Base-by-base conservation (phyloP, 768 basidiomycete species). In the Gelatoporia subvermispora region DNA sequence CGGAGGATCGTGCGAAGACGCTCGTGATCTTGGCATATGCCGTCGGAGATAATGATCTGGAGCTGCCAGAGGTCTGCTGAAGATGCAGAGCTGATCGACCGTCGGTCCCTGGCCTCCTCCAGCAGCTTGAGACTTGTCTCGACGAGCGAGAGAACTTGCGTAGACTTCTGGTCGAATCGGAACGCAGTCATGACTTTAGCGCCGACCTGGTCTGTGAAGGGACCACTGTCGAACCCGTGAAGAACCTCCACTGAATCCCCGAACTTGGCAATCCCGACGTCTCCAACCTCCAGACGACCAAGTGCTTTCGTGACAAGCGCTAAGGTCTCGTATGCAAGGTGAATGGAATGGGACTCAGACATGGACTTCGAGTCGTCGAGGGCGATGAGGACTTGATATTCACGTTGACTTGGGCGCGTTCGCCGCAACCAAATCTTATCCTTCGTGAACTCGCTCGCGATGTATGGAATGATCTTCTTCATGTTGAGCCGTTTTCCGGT, bases 341-440 rank as follows among this genome's bases (percentile, higher is more conserved):
- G 92, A 22, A 96, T 80, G 1, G 90, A 91, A 56, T 88, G 87
- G 3, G 85, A 87, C 66, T 94, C 91, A 10, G 90, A 84, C 96
- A 99, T 98, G 31, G 93, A 96, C 28, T 88, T 84, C 3, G 93
- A 97, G 71, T 98, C 96, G 62, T 98, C 96, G 42, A 99, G 78
- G 9, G 93, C 88, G 48, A 99, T 77, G 35, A 98, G 78, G 2
- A 99, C 82, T 61, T 99, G 95, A 66, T 98, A 98, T 62, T 96
- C 94, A 41, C 96, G 79, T 59, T 89, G 84, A 63, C 90, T 93
- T 4, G 96, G 95, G 43, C 88, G 84, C 3, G 94, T 96, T 18
- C 96, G 80, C 21, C 95, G 85, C 31, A 98, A 74, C 96, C 96
- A 99, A 55, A 98, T 98, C 69, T 94, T 94, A 76, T 99, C 95